Conservation (phyloP, 2,329 filamentous ascomycete species). For the Fusarium sp. region DNA sequence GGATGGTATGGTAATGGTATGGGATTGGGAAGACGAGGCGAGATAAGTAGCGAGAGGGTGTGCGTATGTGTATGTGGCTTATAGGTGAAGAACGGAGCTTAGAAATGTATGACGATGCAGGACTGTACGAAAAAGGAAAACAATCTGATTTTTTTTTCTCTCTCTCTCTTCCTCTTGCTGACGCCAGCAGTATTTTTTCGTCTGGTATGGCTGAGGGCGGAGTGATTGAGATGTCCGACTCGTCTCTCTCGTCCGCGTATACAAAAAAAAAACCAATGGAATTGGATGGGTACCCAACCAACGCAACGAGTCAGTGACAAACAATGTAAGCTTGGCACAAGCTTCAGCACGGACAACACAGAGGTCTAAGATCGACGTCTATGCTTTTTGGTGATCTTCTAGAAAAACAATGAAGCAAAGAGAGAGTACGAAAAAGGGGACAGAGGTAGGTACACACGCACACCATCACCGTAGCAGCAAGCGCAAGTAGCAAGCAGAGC, state of each 20-base stretch:
- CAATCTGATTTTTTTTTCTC: not conserved
- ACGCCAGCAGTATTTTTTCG: not conserved
- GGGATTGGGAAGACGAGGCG: not conserved
- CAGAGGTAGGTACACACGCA: not conserved
- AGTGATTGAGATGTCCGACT: not conserved
- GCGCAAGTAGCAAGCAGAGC: not conserved
- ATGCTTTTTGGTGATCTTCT: not conserved
- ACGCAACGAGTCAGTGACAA: not conserved
- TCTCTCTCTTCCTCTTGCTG: not conserved
- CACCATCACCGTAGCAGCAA: not conserved
- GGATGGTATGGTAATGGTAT: not conserved
- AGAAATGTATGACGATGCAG: not conserved
- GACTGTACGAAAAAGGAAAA: not conserved
- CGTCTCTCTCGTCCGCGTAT: not conserved
- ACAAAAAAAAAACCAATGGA: not conserved
- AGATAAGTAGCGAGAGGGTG: not conserved
- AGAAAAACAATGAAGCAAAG: not conserved
- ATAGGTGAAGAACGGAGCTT: not conserved
- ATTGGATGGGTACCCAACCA: not conserved
- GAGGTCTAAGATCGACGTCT: not conserved
- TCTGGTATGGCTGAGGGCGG: not conserved
- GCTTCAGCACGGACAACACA: not conserved
- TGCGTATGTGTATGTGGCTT: constrained; percentile 3
- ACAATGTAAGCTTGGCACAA: not conserved
- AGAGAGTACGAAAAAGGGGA: not conserved